phyloP scores from a whole-genome alignment of 2,329 filamentous ascomycete genomes.

The Ceratocystis smalleyi region DNA sequence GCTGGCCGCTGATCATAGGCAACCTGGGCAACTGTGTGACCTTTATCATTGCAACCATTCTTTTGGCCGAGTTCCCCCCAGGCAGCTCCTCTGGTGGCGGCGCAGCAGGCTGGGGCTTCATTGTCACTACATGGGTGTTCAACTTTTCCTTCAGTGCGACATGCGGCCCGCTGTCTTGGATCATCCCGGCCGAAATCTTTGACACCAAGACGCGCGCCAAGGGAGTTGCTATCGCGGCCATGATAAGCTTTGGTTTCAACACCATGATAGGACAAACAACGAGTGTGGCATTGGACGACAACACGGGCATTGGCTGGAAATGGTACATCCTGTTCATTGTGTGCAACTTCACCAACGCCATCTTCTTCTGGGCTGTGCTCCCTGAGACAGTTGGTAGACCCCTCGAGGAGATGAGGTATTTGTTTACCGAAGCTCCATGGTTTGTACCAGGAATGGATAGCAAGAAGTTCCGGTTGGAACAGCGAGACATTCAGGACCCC shows the following conservation, averaged over 20 bases:
- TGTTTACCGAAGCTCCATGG: slow-evolving; percentile 49
- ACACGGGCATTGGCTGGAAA: slow-evolving; percentile 30
- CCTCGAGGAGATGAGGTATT: slow-evolving; percentile 52
- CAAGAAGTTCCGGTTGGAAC: slow-evolving; percentile 27
- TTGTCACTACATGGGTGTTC: slow-evolving; percentile 58
- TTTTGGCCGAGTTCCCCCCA: slow-evolving; percentile 42
- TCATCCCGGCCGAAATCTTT: slow-evolving; percentile 57
- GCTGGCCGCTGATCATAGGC: slow-evolving; percentile 55
- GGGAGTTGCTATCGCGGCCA: slow-evolving; percentile 59
- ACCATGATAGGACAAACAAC: slow-evolving; percentile 55
- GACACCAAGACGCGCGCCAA: slow-evolving; percentile 61
- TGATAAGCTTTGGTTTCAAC: slow-evolving; percentile 60
- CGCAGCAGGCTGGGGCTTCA: slow-evolving; percentile 56
- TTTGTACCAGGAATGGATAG: slow-evolving; percentile 44
- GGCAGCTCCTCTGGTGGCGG: neutral
- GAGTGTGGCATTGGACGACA: slow-evolving; percentile 33
- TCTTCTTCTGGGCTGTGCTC: slow-evolving; percentile 46
- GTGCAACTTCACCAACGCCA: slow-evolving; percentile 41
- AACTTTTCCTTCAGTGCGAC: slow-evolving; percentile 62
- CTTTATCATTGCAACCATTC: slow-evolving; percentile 51
- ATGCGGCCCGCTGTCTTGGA: slow-evolving; percentile 49
- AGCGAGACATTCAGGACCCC: slow-evolving; percentile 45
- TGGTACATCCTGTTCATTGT: slow-evolving; percentile 34
- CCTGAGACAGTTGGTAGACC: slow-evolving; percentile 50
- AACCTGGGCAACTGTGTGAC: slow-evolving; percentile 56